A percentile compares a stretch with the other conserved stretches of the same genome.
Conservation (phyloP, 805 yeast genomes). For the Priceomyces haplophilus region DNA sequence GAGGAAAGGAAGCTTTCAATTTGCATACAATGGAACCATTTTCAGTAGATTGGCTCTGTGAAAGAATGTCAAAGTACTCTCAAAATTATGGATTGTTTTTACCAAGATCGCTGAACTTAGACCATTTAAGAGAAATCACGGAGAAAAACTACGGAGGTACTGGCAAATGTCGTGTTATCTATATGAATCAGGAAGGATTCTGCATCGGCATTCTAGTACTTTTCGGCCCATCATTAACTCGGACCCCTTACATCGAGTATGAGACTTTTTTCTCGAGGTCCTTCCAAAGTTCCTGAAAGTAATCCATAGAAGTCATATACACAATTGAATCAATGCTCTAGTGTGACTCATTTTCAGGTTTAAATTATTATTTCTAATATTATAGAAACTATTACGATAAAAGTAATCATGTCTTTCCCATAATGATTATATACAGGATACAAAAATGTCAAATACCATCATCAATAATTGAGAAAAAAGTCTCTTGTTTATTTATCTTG, state of each 20-base stretch:
- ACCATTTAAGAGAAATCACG: conserved; percentile 50
- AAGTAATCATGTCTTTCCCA: too few relatives aligned
- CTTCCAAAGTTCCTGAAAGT: not conserved
- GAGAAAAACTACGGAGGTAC: conserved; percentile 41
- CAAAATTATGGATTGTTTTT: conserved; percentile 56
- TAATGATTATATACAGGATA: not conserved
- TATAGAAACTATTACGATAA: too few relatives aligned
- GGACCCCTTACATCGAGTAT: not conserved
- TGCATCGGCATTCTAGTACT: conserved; percentile 56
- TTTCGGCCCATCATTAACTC: conserved; percentile 44
- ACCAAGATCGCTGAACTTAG: conserved; percentile 57
- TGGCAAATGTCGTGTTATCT: conserved; percentile 45
- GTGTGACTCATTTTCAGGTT: too few relatives aligned
- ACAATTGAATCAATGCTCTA: too few relatives aligned
- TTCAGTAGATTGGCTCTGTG: conserved; percentile 42
- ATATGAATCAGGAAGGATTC: conserved; percentile 39
- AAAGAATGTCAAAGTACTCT: conserved; percentile 40
- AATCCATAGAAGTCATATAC: too few relatives aligned
- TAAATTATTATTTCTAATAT: too few relatives aligned
- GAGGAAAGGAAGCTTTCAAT: conserved; percentile 40
- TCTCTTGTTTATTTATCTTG: conserved; percentile 8
- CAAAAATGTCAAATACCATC: not conserved
- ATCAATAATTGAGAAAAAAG: conserved; percentile 9
- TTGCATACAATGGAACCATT: conserved; percentile 47
- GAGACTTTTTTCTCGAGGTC: not conserved